A percentile compares a stretch with the other conserved stretches of the same genome.
Evolutionary conservation across 345 rosid genomes (phyloP).

Genomic region (Arabidopsis thaliana): DNA sequence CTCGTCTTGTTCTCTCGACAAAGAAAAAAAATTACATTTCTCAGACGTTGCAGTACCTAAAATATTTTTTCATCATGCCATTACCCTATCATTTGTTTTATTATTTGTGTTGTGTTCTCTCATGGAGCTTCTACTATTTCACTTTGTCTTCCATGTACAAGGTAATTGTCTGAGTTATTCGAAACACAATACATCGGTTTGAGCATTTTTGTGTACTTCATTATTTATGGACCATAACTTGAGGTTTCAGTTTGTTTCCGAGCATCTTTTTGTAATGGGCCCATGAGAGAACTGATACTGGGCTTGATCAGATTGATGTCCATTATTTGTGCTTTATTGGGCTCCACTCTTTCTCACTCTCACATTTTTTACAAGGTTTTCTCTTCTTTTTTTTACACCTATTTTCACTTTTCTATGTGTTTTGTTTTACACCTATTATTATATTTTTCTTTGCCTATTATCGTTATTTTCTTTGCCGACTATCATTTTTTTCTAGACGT

Average conservation of each 20-base stretch:
- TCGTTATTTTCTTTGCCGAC: background rate
- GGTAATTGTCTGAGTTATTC: slow-evolving; percentile 25
- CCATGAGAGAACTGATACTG: background rate
- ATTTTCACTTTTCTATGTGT: too few relatives aligned
- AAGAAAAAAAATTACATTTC: background rate
- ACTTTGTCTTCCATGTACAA: slow-evolving; percentile 27
- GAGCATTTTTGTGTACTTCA: background rate
- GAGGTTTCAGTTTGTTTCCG: slow-evolving; percentile 6
- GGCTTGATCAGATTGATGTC: slow-evolving; percentile 13
- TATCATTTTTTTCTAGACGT: background rate
- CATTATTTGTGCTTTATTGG: slow-evolving; percentile 17
- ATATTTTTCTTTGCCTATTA: background rate
- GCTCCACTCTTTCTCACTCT: slow-evolving; percentile 8
- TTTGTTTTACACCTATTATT: background rate
- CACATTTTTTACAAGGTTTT: background rate
- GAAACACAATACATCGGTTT: background rate
- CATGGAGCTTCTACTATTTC: slow-evolving; percentile 25
- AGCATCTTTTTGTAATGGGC: background rate
- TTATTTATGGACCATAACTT: background rate
- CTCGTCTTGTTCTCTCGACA: slow-evolving; percentile 9
- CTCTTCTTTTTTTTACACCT: background rate
- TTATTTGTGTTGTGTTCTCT: background rate
- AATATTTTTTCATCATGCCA: background rate
- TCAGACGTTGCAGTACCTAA: slow-evolving; percentile 8
- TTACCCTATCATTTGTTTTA: background rate